These are phyloP conservation scores for Colletotrichum sp. DNA, from an alignment of 2,329 filamentous ascomycete species.

Conservation along the genomic window DNA sequence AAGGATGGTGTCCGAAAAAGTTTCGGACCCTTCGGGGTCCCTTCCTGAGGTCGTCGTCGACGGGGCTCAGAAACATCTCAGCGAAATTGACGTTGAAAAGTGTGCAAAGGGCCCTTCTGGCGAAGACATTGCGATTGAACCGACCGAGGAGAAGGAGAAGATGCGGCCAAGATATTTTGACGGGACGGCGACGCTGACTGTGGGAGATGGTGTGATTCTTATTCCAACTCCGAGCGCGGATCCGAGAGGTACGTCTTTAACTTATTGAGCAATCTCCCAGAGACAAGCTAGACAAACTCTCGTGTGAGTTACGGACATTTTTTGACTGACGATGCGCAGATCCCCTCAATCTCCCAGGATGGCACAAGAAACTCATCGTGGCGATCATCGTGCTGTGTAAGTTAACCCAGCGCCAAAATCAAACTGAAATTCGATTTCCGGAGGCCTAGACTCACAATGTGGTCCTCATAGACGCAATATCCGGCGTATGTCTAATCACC, in stretches of 20 bases:
- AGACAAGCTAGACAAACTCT: neutral
- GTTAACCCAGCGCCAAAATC: neutral
- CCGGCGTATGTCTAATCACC: slow-evolving; percentile 22
- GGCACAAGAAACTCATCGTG: slow-evolving; percentile 27
- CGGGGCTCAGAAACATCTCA: neutral
- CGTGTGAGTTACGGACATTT: neutral
- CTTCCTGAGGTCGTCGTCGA: neutral
- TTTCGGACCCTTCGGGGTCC: neutral
- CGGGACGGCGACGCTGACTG: neutral
- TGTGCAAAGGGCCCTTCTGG: neutral
- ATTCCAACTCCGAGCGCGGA: slow-evolving; percentile 26
- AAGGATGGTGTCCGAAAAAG: neutral
- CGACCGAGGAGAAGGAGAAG: neutral
- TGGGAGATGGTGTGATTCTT: slow-evolving; percentile 20
- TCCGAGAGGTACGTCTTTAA: slow-evolving; percentile 20
- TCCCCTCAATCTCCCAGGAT: slow-evolving; percentile 29
- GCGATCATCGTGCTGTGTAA: slow-evolving; percentile 22
- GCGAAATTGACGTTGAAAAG: neutral
- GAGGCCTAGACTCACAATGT: neutral
- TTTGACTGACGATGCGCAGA: slow-evolving; percentile 14
- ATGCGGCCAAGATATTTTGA: neutral
- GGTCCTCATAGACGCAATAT: neutral
- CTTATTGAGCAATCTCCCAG: neutral
- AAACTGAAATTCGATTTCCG: neutral
- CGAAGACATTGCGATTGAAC: neutral